Conservation (phyloP, 2,329 filamentous ascomycete species). For the Polytolypa hystricis region DNA sequence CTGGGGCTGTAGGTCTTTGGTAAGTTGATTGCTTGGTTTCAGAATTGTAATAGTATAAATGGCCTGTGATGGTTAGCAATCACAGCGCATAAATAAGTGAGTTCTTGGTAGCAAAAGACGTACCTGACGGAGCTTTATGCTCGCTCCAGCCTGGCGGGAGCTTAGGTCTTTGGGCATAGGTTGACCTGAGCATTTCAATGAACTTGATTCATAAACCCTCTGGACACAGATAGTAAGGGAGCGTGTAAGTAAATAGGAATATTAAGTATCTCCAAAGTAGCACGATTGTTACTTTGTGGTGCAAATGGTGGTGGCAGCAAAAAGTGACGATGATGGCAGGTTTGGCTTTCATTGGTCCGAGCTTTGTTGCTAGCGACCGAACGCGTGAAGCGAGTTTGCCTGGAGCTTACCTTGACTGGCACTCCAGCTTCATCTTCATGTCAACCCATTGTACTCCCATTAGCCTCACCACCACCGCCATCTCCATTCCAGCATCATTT, state of each 20-base stretch:
- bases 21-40: conserved; percentile 80
- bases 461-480: background rate
- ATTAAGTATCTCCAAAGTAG: no score
- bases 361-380: conserved; percentile 7
- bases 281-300: no score
- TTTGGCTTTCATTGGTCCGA: conserved; percentile 12
- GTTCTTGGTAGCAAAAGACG: conserved; percentile 12
- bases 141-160: conserved; percentile 82
- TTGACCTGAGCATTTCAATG: conserved; percentile 58
- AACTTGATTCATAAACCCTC: no score
- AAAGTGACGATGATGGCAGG: background rate
- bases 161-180: conserved; percentile 56
- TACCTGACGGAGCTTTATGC: conserved; percentile 72
- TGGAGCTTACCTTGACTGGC: conserved; percentile 9
- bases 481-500: background rate
- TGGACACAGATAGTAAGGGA: no score
- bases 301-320: no score
- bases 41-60: conserved; percentile 79
- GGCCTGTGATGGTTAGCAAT: conserved; percentile 38
- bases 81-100: background rate
- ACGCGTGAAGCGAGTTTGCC: conserved; percentile 15
- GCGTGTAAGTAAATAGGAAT: no score
- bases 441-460: no score
- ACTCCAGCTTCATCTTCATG: conserved; percentile 4
- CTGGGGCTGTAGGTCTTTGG: conserved; percentile 50